A percentile compares a stretch with the other conserved stretches of the same genome.
Conservation (phyloP, 169 alveolate species). For the Cryptosporidium canis region DNA sequence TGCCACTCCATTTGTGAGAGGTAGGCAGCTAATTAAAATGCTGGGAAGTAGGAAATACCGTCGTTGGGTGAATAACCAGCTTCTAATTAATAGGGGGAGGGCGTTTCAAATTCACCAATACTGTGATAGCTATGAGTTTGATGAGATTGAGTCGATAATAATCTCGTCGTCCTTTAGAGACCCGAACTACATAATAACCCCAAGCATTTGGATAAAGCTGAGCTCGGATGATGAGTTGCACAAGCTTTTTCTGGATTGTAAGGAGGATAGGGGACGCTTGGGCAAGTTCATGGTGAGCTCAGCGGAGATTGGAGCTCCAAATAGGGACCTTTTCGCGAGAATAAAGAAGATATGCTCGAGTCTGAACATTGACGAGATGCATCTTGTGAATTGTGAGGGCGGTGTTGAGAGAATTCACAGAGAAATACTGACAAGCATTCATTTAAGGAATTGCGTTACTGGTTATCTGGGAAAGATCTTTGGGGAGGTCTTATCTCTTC, state of each 20-base stretch:
- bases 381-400: background rate
- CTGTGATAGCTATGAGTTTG: slow-evolving; percentile 7
- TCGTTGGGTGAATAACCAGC: slow-evolving; percentile 37
- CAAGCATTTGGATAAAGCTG: slow-evolving; percentile 29
- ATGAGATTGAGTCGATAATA: slow-evolving; percentile 1
- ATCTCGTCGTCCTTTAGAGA: slow-evolving; percentile 23
- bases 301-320: background rate
- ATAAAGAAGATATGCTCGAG: background rate
- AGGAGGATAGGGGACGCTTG: background rate
- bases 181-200: background rate
- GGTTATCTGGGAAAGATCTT: slow-evolving; percentile 1
- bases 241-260: background rate
- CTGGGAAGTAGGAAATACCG: slow-evolving; percentile 52
- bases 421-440: background rate
- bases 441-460: background rate
- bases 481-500: background rate
- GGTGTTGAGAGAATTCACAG: background rate
- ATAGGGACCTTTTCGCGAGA: background rate
- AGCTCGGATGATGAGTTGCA: background rate
- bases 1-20: background rate
- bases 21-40: background rate
- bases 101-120: slow-evolving; percentile 11
- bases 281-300: background rate
- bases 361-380: background rate
- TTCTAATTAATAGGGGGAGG: slow-evolving; percentile 1